These are phyloP conservation scores for Geotrichum histeridarum DNA, from an alignment of 1,139 yeast species.

Conservation along the genomic window DNA sequence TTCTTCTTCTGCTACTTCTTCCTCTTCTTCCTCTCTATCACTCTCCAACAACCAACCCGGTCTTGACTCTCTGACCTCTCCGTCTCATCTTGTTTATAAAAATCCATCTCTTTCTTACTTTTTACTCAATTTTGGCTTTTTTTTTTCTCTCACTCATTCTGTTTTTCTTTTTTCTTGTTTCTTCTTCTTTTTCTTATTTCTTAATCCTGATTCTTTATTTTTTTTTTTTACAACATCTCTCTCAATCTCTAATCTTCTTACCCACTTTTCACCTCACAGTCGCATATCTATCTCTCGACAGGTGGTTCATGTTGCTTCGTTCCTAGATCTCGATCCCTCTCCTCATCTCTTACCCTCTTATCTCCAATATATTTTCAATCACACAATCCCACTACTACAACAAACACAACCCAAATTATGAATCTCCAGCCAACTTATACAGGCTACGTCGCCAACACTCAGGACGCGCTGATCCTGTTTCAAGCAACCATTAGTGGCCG, in stretches of 20 bases:
- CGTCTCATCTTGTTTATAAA: no score
- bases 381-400: neutral
- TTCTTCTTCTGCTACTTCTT: no score
- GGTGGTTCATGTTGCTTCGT: no score
- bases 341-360: neutral
- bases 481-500: conserved; percentile 67
- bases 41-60: neutral
- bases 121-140: neutral
- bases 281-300: no score
- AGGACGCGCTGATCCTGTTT: conserved; percentile 76
- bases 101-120: neutral
- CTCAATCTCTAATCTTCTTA: neutral
- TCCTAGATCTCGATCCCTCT: neutral
- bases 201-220: neutral
- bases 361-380: neutral
- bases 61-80: neutral
- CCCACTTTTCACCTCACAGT: neutral
- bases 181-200: neutral
- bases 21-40: neutral
- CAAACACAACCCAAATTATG: conserved; percentile 19
- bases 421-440: conserved; percentile 54
- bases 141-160: neutral
- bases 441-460: conserved; percentile 77
- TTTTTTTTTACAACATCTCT: conserved; percentile 2
- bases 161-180: neutral